Base-by-base conservation (phyloP, 2,329 filamentous ascomycete species). In the Neofusicoccum parvum region DNA sequence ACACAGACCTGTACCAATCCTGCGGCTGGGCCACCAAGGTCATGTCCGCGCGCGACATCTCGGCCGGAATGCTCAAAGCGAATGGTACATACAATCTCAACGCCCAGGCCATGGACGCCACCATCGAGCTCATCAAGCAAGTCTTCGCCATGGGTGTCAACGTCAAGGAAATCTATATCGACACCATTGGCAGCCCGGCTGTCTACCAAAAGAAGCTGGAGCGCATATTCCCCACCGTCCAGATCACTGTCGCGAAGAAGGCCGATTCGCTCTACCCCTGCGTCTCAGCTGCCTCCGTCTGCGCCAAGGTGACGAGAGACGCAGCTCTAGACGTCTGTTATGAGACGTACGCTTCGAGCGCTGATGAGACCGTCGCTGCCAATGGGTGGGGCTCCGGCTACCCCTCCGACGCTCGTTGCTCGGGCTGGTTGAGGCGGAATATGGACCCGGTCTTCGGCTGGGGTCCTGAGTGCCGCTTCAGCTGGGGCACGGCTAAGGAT, bases 371-470 rank as follows among this genome's bases (percentile, higher is more conserved):
- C 68, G 75, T 50, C 67, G 68, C 11, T 34, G 66, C 69, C 17
- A 81, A 83, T 15, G 82, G 80, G 4, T 97, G 95, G 93, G 95
- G 95, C 0, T 96, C 92, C 0, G 95, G 95, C 0, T 99, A 99
- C 76, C 95, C 95, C 0, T 92, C 91, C 1, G 95, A 99, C 78
- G 88, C 85, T 20, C 86, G 91, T 68, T 96, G 93, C 71, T 87
- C 90, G 1, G 78, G 41, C 14, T 99, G 95, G 94, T 76, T 99
- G 74, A 91, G 88, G 79, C 81, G 81, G 45, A 95, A 94, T 69
- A 94, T 97, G 89, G 90, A 99, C 74, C 92, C 92, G 2, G 80
- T 98, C 1, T 99, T 98, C 80, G 95, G 95, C 14, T 99, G 95
- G 94, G 94, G 94, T 0, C 86, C 86, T 27, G 94, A 98, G 79